Percentiles rank a stretch among this genome's conserved stretches.
Conservation (phyloP, 1,284 basidiomycete genomes). For the Cryptococcus deneoformans region DNA sequence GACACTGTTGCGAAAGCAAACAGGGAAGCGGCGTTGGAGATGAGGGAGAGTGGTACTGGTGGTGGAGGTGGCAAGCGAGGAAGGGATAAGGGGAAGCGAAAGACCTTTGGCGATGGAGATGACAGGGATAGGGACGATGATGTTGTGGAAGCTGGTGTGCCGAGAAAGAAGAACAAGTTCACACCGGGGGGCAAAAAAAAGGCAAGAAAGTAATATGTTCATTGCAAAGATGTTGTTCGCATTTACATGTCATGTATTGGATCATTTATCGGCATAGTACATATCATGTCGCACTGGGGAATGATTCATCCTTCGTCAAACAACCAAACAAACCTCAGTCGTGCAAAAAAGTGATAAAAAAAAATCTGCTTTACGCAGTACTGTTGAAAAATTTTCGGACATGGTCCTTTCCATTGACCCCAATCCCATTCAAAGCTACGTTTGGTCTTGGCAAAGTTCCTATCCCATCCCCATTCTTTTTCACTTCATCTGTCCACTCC, state of each 20-base stretch:
- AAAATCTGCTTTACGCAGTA: no score
- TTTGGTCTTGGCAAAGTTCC: no score
- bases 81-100: constrained; percentile 57
- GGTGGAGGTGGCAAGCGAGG: constrained; percentile 56
- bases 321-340: no score
- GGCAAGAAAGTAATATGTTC: background rate
- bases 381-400: no score
- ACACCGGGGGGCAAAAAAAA: constrained; percentile 8
- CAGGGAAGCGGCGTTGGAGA: constrained; percentile 75
- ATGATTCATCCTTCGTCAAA: no score
- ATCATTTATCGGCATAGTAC: no score
- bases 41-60: constrained; percentile 51
- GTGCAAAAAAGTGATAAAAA: no score
- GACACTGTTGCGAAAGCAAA: constrained; percentile 90
- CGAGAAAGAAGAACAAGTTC: constrained; percentile 48
- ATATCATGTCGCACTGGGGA: no score
- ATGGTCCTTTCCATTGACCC: no score
- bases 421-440: no score
- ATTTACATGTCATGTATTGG: no score
- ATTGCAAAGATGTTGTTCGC: no score
- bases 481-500: background rate
- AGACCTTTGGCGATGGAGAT: constrained; percentile 58
- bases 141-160: constrained; percentile 53
- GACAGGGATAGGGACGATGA: constrained; percentile 84
- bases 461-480: background rate